Conservation (phyloP, 148 eudicot species). For the Drosera capensis region DNA sequence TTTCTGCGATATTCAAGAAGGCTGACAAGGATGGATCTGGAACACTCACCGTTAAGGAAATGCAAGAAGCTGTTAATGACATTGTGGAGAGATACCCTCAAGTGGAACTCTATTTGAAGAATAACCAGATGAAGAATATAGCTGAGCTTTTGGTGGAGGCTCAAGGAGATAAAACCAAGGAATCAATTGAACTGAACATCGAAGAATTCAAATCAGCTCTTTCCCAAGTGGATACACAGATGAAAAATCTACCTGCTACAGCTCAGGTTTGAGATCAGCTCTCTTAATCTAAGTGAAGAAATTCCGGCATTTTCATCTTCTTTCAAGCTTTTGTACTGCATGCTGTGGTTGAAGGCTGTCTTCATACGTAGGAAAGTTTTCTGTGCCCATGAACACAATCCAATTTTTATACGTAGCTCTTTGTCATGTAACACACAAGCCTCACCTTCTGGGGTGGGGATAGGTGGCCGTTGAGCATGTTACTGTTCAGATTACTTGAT, state of each 20-base stretch:
- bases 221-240: conserved; percentile 45
- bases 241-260: conserved; percentile 64
- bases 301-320: neutral
- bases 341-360: no score
- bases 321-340: no score
- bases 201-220: conserved; percentile 37
- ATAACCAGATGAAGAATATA: conserved; percentile 42
- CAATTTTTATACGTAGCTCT: no score
- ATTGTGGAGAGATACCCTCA: conserved; percentile 85
- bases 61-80: conserved; percentile 72
- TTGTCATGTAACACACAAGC: no score
- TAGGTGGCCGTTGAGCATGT: no score
- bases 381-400: no score
- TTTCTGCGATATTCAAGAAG: conserved; percentile 58
- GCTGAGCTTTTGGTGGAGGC: conserved; percentile 59
- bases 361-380: no score
- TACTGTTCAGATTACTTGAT: no score
- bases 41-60: conserved; percentile 76
- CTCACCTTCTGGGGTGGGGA: no score
- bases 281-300: neutral
- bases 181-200: conserved; percentile 63
- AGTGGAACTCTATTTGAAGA: conserved; percentile 69
- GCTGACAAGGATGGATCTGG: conserved; percentile 90
- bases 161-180: conserved; percentile 41
- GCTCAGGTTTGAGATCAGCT: conserved; percentile 31